phyloP scores from a whole-genome alignment of 2,329 filamentous ascomycete species.

The Calonectria multiphialidica region DNA sequence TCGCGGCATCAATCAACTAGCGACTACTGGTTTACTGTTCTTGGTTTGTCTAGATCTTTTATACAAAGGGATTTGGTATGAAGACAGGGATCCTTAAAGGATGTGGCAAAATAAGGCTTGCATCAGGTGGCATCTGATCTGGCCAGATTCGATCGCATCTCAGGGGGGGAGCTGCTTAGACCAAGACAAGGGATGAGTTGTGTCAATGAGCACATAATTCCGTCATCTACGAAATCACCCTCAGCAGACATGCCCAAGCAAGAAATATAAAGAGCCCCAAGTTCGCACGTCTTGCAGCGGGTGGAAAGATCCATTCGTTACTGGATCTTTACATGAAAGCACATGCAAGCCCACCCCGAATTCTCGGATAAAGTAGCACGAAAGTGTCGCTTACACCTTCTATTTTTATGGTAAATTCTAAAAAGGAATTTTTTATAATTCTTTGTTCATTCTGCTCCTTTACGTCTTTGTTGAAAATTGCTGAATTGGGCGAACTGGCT shows the following conservation, averaged over 20 bases:
- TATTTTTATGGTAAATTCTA: not conserved
- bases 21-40: not conserved
- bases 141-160: not conserved
- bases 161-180: not conserved
- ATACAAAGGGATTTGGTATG: not conserved
- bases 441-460: not conserved
- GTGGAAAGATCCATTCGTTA: not conserved
- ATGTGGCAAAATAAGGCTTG: constrained; percentile 1
- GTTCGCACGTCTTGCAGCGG: not conserved
- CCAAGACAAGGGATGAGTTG: not conserved
- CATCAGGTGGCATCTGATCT: not conserved
- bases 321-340: not conserved
- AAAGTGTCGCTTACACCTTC: not conserved
- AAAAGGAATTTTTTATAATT: not conserved
- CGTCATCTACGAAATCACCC: not conserved
- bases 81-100: not conserved
- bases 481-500: not conserved
- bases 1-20: not conserved
- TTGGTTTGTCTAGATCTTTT: not conserved
- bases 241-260: not conserved
- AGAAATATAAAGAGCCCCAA: not conserved
- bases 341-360: not conserved
- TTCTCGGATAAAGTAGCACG: not conserved
- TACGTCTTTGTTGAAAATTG: not conserved
- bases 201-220: not conserved